These are phyloP conservation scores for Heteromeles arbutifolia DNA, from an alignment of 306 rosid genomes.

Conservation along the genomic window DNA sequence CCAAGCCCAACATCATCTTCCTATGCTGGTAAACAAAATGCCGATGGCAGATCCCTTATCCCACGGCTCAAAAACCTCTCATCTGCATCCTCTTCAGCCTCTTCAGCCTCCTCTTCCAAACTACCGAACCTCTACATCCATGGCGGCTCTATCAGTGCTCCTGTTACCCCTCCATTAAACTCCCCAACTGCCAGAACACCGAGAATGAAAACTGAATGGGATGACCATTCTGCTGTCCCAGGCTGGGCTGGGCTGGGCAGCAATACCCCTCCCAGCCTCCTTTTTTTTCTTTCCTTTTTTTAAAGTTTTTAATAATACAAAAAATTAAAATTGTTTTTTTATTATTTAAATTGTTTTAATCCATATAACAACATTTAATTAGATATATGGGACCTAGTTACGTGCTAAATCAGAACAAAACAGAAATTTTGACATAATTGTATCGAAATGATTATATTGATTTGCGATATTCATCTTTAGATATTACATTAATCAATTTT, in stretches of 20 bases:
- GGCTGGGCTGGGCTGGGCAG: slow-evolving; percentile 49
- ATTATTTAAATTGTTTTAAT: too few species aligned
- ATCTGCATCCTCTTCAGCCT: slow-evolving; percentile 65
- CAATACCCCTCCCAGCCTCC: slow-evolving; percentile 47
- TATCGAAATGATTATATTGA: too few species aligned
- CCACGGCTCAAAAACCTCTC: slow-evolving; percentile 92
- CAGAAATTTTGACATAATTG: too few species aligned
- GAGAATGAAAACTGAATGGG: slow-evolving; percentile 53
- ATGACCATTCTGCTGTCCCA: slow-evolving; percentile 40
- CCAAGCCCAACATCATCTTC: slow-evolving; percentile 76
- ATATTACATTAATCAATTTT: too few species aligned
- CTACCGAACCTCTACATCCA: slow-evolving; percentile 49
- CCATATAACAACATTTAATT: too few species aligned
- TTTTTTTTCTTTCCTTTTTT: too few species aligned
- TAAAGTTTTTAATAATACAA: too few species aligned
- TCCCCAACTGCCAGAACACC: slow-evolving; percentile 79
- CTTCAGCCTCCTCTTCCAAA: slow-evolving; percentile 73
- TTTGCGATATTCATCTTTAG: too few species aligned
- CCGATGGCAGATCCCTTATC: slow-evolving; percentile 63
- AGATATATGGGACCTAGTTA: too few species aligned
- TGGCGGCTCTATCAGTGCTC: slow-evolving; percentile 74
- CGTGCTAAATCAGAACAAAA: too few species aligned
- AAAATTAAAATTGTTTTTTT: too few species aligned
- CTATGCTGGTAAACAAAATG: slow-evolving; percentile 43
- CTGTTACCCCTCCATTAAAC: slow-evolving; percentile 85